Evolutionary conservation across 257 asterid genomes (phyloP).

Genomic region (Ophiorrhiza pumila): DNA sequence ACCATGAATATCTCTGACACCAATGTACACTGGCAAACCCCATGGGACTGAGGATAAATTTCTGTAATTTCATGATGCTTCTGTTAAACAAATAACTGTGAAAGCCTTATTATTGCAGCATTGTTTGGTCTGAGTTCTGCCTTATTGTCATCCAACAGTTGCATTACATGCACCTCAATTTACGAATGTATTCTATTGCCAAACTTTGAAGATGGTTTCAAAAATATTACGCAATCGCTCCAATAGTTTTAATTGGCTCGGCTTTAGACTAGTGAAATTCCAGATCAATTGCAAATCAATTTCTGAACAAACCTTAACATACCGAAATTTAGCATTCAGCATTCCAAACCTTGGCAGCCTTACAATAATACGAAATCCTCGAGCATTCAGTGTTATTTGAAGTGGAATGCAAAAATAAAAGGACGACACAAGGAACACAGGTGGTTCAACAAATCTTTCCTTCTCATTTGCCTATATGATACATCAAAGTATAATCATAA

Average conservation of each 20-base stretch:
- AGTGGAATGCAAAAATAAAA: neutral
- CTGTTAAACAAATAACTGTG: neutral
- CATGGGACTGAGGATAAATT: conserved; percentile 40
- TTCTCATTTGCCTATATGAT: conserved; percentile 23
- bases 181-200: no score
- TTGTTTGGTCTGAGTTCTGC: neutral
- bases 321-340: neutral
- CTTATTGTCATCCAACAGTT: no score
- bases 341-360: neutral
- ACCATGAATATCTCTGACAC: conserved; percentile 31
- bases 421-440: neutral
- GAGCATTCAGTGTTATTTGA: neutral
- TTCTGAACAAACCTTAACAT: neutral
- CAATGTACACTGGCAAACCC: conserved; percentile 47
- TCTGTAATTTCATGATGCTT: neutral
- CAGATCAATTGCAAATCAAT: neutral
- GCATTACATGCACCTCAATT: no score
- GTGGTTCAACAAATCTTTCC: conserved; percentile 11
- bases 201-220: no score
- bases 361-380: neutral
- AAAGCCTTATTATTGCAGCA: neutral
- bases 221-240: no score
- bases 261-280: neutral
- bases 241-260: no score
- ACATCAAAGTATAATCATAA: conserved; percentile 31